These are phyloP conservation scores for Naematelia encephala DNA, from an alignment of 768 basidiomycete genomes.

Conservation along the genomic window DNA sequence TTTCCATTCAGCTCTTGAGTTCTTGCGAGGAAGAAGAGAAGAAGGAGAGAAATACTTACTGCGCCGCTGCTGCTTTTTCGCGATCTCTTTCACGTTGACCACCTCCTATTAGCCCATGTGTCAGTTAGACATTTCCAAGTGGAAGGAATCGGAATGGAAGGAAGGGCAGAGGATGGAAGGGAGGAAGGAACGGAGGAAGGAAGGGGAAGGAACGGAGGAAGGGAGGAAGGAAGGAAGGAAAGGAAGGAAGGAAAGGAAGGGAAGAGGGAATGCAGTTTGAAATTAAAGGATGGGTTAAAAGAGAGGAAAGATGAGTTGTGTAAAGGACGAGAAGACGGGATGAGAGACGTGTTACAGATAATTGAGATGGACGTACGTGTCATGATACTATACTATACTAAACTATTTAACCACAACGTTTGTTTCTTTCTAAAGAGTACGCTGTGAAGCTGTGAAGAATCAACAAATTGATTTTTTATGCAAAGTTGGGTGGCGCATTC, in stretches of 20 bases:
- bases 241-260: not conserved
- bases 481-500: not conserved
- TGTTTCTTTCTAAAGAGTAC: not conserved
- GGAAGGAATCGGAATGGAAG: no score
- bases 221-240: no score
- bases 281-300: not conserved
- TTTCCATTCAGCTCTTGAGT: not conserved
- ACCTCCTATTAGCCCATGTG: not conserved
- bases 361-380: not conserved
- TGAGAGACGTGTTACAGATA: not conserved
- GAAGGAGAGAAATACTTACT: not conserved
- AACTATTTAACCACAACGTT: no score
- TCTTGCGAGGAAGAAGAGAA: not conserved
- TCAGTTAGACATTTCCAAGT: not conserved
- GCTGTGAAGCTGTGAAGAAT: not conserved
- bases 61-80: not conserved
- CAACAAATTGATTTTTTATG: not conserved
- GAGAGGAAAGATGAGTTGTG: not conserved
- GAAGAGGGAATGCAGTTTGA: not conserved
- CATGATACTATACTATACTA: no score
- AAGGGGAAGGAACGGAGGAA: no score
- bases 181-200: not conserved
- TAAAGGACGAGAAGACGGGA: not conserved
- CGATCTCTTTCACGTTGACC: slow-evolving; percentile 3
- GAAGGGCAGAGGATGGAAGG: no score